A percentile compares a stretch with the other conserved stretches of the same genome.
Conservation (phyloP, 192 early-diverging fungal genomes). For the Backusella tarrabulga region DNA sequence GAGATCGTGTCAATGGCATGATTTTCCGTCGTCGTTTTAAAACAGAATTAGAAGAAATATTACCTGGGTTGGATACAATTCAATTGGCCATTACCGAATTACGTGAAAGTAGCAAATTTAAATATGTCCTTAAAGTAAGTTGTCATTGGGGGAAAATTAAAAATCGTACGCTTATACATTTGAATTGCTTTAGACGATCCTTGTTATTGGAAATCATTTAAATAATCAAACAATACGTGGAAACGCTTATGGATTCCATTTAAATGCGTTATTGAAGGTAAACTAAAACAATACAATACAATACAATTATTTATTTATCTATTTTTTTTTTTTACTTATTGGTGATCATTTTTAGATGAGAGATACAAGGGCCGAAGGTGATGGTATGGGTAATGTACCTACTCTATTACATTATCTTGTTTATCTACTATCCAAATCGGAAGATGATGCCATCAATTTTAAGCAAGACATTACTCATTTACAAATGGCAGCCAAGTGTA, state of each 20-base stretch:
- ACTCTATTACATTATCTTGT: constrained; percentile 57
- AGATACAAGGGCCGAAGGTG: constrained; percentile 52
- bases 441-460: constrained; percentile 43
- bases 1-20: constrained; percentile 52
- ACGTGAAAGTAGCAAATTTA: constrained; percentile 39
- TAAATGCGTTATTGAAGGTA: constrained; percentile 56
- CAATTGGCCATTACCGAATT: constrained; percentile 46
- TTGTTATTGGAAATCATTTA: constrained; percentile 56
- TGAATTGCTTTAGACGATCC: constrained; percentile 38
- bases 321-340: background rate
- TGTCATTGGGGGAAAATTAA: background rate
- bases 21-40: constrained; percentile 52
- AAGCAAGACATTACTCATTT: constrained; percentile 53
- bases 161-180: too few species aligned
- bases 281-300: too few species aligned
- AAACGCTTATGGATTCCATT: constrained; percentile 55
- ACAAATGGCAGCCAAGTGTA: constrained; percentile 48
- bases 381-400: constrained; percentile 38
- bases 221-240: constrained; percentile 55
- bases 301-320: too few species aligned
- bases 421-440: constrained; percentile 40
- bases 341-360: constrained; percentile 34
- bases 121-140: constrained; percentile 49
- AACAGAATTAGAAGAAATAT: constrained; percentile 46
- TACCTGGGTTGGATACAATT: constrained; percentile 48